Evolutionary conservation across 1,139 yeast species (phyloP), one percentile per base, ranked within the genome.

Genomic region (Hansenula lynferdii): DNA sequence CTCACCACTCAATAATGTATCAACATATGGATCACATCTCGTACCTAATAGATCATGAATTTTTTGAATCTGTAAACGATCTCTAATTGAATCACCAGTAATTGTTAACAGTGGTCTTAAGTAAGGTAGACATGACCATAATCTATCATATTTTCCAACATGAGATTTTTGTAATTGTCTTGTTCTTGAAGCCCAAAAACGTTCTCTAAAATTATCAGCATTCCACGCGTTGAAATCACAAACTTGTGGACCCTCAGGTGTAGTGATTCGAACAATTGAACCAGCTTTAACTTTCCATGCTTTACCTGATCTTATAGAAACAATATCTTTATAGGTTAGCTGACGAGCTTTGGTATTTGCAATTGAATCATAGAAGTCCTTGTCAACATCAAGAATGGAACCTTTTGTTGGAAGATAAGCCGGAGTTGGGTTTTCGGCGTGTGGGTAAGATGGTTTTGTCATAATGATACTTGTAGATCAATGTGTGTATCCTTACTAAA

Each of bases 241-340:
- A 5, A 80, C 85, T 54, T 79, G 85, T 2, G 85, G 82, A 2
- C 85, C 85, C 47, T 79, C 78, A 2, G 84, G 81, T 0, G 84
- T 75, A 6, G 76, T 74, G 38, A 80, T 64, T 27, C 85, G 62
- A 45, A 80, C 76, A 21, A 79, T 69, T 23, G 72, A 65, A 15
- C 75, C 77, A 18, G 78, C 77, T 11, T 82, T 80, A n/a, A 79
- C 77, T 45, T 71, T 72, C 62, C 81, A 75, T 0, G 84, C 80
- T 39, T 72, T 64, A 4, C 80, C 85, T 1, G 79, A 65, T 46
- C 83, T 61, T 31, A 79, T 77, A 28, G 70, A 70, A 5, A 72
- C 67, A 36, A 49, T 56, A 21, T 48, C 52, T 3, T 35, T 25
- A 32, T 51, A 41, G 19, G 41, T 42, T 31, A 51, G 28, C 24